Conservation (phyloP, 2,329 filamentous ascomycete species). For the Colletotrichum ledebouriae region DNA sequence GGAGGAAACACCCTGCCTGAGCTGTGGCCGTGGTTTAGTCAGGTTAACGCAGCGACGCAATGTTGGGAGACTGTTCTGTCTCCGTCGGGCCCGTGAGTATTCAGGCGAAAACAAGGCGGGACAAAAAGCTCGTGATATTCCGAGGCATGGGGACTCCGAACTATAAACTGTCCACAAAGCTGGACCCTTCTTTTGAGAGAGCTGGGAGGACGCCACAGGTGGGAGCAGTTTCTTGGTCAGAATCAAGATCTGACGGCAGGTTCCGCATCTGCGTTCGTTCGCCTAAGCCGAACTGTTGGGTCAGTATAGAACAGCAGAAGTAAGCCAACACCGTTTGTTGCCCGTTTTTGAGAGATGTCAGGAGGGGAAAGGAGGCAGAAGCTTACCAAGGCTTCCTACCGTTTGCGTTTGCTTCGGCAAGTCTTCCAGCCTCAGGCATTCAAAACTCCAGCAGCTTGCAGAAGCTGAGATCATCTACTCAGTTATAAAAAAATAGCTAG, state of each 20-base stretch:
- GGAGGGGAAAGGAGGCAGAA: no score
- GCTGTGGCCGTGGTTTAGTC: constrained; percentile 21
- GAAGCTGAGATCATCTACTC: no score
- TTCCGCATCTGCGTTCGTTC: no score
- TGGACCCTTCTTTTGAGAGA: not conserved
- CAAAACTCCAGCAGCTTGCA: no score
- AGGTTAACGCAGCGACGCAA: constrained; percentile 10
- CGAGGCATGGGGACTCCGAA: not conserved
- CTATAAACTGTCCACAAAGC: not conserved
- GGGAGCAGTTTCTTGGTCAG: not conserved
- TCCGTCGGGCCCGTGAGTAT: constrained; percentile 3
- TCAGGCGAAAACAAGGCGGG: not conserved
- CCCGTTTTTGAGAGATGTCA: no score
- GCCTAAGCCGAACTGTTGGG: not conserved
- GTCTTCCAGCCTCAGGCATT: no score
- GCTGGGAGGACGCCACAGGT: not conserved
- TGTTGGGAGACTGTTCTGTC: not conserved
- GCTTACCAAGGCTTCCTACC: no score
- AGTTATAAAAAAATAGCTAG: no score
- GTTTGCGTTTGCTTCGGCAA: no score
- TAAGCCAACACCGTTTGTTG: no score
- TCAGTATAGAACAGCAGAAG: not conserved
- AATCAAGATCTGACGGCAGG: not conserved
- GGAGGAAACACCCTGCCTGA: not conserved
- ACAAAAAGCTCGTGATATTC: not conserved